Percentiles rank a stretch among this genome's conserved stretches.
Evolutionary conservation across 805 yeast genomes (phyloP).

Genomic region (Candida morakotiae): DNA sequence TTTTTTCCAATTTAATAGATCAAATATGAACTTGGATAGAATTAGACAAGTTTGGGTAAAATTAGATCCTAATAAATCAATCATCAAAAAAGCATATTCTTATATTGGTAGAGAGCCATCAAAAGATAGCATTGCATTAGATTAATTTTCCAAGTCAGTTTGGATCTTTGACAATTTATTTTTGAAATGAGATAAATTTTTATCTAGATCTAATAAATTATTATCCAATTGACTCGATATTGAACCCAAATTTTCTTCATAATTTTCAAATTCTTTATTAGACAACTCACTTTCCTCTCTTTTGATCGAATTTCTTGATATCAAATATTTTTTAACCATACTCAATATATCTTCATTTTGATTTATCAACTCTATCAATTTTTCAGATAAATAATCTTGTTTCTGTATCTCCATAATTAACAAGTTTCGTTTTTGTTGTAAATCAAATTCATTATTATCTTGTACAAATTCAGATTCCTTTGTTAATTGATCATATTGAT

Average conservation of each 20-base stretch:
- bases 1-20: conserved; percentile 34
- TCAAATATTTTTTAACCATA: conserved; percentile 28
- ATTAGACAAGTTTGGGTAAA: conserved; percentile 35
- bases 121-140: conserved; percentile 11
- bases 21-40: conserved; percentile 40
- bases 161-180: conserved; percentile 4
- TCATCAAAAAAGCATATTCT: conserved; percentile 33
- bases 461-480: background rate
- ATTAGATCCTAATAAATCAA: conserved; percentile 37
- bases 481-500: conserved; percentile 11
- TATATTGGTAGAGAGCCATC: conserved; percentile 23
- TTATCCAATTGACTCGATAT: conserved; percentile 12
- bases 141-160: conserved; percentile 13
- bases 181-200: conserved; percentile 8
- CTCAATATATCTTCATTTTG: conserved; percentile 32
- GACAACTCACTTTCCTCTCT: conserved; percentile 13
- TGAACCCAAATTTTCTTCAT: conserved; percentile 12
- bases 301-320: conserved; percentile 16
- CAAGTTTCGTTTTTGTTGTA: conserved; percentile 26
- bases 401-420: conserved; percentile 37
- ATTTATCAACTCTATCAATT: conserved; percentile 26
- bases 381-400: conserved; percentile 29
- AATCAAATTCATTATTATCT: conserved; percentile 8
- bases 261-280: conserved; percentile 11
- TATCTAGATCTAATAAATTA: conserved; percentile 11